These are phyloP conservation scores for Rhodotorula babjevae DNA, from an alignment of 768 basidiomycete species.

Conservation along the genomic window DNA sequence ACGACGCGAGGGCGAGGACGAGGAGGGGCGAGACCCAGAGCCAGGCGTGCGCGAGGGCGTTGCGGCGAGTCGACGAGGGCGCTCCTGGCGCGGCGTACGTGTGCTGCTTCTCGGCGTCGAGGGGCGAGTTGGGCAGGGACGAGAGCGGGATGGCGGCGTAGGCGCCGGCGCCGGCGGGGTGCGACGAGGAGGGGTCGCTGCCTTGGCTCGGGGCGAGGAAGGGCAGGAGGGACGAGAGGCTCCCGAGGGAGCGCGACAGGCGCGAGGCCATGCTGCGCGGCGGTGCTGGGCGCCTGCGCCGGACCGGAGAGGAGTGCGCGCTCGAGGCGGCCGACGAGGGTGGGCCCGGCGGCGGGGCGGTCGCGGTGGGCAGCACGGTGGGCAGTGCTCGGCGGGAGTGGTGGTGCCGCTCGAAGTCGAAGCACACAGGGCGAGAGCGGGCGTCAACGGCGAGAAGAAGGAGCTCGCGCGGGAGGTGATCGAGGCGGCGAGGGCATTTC, in stretches of 20 bases:
- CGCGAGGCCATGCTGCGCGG: background rate
- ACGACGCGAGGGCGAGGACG: conserved; percentile 7
- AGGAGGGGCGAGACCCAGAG: conserved; percentile 20
- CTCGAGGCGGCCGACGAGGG: background rate
- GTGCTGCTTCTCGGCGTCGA: background rate
- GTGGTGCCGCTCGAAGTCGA: too few relatives aligned
- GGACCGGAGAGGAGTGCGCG: background rate
- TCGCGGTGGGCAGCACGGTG: too few relatives aligned
- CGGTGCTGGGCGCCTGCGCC: background rate
- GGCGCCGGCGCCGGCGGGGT: background rate
- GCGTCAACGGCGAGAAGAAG: too few relatives aligned
- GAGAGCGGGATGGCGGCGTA: too few relatives aligned
- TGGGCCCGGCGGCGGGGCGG: too few relatives aligned
- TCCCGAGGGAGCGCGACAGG: background rate
- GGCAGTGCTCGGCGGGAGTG: too few relatives aligned
- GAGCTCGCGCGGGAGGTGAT: too few relatives aligned
- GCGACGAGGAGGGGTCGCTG: background rate
- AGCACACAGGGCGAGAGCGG: too few relatives aligned
- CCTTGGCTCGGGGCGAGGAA: background rate
- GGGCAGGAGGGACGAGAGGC: background rate
- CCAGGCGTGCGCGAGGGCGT: conserved; percentile 7
- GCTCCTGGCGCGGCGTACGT: background rate
- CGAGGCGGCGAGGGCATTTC: too few relatives aligned
- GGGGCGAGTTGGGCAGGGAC: too few relatives aligned
- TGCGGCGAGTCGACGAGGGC: background rate